Conservation (phyloP, 1,139 yeast species). For the Kodamaea alishanica region DNA sequence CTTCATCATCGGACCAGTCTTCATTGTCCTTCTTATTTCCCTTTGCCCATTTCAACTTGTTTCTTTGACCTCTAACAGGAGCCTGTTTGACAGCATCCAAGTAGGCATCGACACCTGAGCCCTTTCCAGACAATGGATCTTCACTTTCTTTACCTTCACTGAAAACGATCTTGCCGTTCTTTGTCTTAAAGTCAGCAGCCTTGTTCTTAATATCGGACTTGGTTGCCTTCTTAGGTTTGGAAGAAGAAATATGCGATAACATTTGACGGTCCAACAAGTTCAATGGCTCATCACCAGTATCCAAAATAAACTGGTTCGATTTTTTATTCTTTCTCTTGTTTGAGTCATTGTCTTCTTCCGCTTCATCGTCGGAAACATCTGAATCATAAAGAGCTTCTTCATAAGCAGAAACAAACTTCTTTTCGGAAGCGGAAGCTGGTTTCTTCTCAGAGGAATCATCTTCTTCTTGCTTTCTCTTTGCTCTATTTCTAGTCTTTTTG, state of each 20-base stretch:
- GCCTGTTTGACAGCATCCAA: constrained; percentile 90
- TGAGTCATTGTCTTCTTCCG: constrained; percentile 25
- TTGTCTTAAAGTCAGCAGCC: constrained; percentile 50
- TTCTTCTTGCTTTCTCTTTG: constrained; percentile 57
- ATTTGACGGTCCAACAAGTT: constrained; percentile 85
- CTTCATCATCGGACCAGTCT: constrained; percentile 52
- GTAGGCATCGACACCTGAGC: constrained; percentile 79
- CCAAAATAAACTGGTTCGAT: constrained; percentile 60
- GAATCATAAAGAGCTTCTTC: constrained; percentile 74
- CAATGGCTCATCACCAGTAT: constrained; percentile 72
- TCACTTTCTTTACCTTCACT: constrained; percentile 40
- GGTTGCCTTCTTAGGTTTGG: constrained; percentile 63
- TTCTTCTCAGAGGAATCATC: constrained; percentile 28
- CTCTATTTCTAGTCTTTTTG: constrained; percentile 79
- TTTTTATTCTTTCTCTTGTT: constrained; percentile 27
- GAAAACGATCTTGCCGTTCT: constrained; percentile 52
- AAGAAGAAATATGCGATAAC: constrained; percentile 80
- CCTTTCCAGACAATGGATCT: constrained; percentile 48
- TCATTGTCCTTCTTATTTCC: constrained; percentile 50
- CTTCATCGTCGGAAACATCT: constrained; percentile 48
- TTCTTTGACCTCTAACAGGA: constrained; percentile 89
- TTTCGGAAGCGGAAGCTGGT: constrained; percentile 25
- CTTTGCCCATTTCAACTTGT: constrained; percentile 82
- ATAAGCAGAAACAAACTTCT: constrained; percentile 73
- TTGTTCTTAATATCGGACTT: constrained; percentile 42